Percentiles rank a stretch among this genome's conserved stretches.
phyloP scores from a whole-genome alignment of 2,329 filamentous ascomycete species.

The Purpureocillium lavendulum region DNA sequence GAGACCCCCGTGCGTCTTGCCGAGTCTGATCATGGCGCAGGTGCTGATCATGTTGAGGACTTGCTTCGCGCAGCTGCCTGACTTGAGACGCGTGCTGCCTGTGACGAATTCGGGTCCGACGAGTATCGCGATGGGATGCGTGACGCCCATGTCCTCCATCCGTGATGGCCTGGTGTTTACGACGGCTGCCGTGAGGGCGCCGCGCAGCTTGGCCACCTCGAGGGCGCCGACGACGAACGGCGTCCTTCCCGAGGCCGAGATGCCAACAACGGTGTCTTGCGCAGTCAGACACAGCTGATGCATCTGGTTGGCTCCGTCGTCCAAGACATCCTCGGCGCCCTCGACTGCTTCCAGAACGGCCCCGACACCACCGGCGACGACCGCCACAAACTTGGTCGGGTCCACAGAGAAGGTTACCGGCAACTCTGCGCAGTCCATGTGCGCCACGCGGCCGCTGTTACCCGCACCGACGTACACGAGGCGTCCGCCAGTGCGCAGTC shows the following conservation, averaged over 20 bases:
- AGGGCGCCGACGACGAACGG: constrained; percentile 27
- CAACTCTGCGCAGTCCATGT: not conserved
- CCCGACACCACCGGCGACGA: too few species aligned
- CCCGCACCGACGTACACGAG: constrained; percentile 21
- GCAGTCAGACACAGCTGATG: constrained; percentile 29
- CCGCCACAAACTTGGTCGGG: too few species aligned
- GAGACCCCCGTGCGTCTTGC: constrained; percentile 32
- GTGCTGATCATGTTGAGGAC: constrained; percentile 32
- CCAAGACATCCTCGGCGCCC: not conserved
- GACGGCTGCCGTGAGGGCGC: constrained; percentile 26
- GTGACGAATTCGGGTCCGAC: constrained; percentile 33
- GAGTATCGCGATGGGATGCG: constrained; percentile 22
- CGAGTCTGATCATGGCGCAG: constrained; percentile 28
- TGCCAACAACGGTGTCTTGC: constrained; percentile 28
- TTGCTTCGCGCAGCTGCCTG: constrained; percentile 34
- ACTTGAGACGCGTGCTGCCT: constrained; percentile 36
- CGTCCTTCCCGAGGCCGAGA: constrained; percentile 32
- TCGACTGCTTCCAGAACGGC: too few species aligned
- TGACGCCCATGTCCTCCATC: constrained; percentile 7
- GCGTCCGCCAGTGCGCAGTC: constrained; percentile 6
- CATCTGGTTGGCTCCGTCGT: constrained; percentile 6
- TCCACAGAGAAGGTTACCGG: too few species aligned
- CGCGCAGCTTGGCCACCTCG: constrained; percentile 22
- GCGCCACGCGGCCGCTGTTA: not conserved
- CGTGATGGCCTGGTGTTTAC: constrained; percentile 24